A percentile compares a stretch with the other conserved stretches of the same genome.
Evolutionary conservation across 75 land plant genomes (phyloP).

Genomic region (Pseudotsuga menziesii): DNA sequence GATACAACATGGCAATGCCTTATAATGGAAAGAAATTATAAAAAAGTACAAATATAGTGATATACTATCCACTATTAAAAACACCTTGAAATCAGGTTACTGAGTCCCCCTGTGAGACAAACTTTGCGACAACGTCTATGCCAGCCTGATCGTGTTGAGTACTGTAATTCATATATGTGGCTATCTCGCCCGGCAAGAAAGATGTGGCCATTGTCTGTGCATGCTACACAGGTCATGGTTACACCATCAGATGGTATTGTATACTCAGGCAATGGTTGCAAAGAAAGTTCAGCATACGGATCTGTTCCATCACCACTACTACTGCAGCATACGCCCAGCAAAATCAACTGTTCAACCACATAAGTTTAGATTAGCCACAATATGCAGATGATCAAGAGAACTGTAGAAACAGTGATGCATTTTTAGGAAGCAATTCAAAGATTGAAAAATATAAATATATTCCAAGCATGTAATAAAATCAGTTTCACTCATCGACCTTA

Average conservation of each 20-base stretch:
- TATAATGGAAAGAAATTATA: background rate
- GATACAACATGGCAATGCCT: background rate
- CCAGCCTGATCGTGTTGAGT: slow-evolving; percentile 88
- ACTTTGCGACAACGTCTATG: slow-evolving; percentile 92
- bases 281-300: slow-evolving; percentile 80
- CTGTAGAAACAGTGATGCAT: background rate
- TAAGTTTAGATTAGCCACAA: slow-evolving; percentile 4
- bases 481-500: too few species aligned
- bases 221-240: slow-evolving; percentile 86
- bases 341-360: slow-evolving; percentile 56
- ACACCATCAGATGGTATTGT: slow-evolving; percentile 93
- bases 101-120: slow-evolving; percentile 83
- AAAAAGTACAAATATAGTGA: background rate
- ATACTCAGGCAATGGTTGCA: slow-evolving; percentile 92
- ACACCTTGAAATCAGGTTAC: slow-evolving; percentile 82
- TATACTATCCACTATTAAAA: background rate
- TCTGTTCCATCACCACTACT: slow-evolving; percentile 73
- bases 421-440: background rate
- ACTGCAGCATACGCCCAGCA: slow-evolving; percentile 93
- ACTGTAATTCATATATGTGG: slow-evolving; percentile 87
- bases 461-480: too few species aligned
- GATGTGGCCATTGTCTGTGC: slow-evolving; percentile 84
- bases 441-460: background rate
- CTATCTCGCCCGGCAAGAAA: slow-evolving; percentile 96
- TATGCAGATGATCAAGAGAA: background rate